These are phyloP conservation scores for Cladophialophora exuberans DNA, from an alignment of 2,329 filamentous ascomycete species.

Conservation along the genomic window DNA sequence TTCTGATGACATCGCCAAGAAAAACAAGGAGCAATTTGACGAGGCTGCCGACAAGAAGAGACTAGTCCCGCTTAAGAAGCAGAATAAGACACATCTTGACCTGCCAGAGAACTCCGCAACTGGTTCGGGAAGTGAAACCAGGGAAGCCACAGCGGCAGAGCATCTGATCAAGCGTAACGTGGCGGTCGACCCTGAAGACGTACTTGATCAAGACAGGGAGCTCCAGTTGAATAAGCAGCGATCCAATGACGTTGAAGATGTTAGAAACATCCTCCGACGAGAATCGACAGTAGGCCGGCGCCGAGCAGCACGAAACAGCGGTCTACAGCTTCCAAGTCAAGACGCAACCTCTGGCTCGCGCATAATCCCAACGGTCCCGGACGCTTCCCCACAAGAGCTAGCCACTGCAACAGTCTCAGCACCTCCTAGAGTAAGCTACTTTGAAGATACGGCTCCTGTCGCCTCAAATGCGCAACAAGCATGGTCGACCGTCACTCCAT, in stretches of 20 bases:
- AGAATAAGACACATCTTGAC: constrained; percentile 9
- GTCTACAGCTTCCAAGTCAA: constrained; percentile 15
- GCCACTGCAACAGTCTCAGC: constrained; percentile 6
- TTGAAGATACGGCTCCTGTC: constrained; percentile 27
- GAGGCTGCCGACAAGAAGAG: constrained; percentile 67
- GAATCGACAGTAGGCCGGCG: constrained; percentile 47
- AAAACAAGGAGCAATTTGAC: constrained; percentile 63
- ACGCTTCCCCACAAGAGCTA: constrained; percentile 24
- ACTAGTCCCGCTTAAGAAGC: constrained; percentile 57
- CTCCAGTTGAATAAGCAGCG: constrained; percentile 26
- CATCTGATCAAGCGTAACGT: constrained; percentile 24
- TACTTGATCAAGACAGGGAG: constrained; percentile 24
- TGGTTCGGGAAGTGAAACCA: constrained; percentile 20
- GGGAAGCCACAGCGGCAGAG: constrained; percentile 25
- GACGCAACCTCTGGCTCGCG: constrained; percentile 16
- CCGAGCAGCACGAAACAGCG: constrained; percentile 31
- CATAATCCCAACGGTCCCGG: constrained; percentile 28
- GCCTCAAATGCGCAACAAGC: constrained; percentile 2
- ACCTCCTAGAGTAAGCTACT: constrained; percentile 27
- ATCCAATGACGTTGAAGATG: constrained; percentile 33
- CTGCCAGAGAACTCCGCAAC: constrained; percentile 8
- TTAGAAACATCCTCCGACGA: constrained; percentile 38
- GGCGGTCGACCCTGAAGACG: constrained; percentile 26
- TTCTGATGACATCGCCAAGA: constrained; percentile 66
- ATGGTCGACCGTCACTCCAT: constrained; percentile 15